Evolutionary conservation across 805 yeast species (phyloP), one percentile per base, ranked within the genome.

Genomic region (Torulaspora maleeae): DNA sequence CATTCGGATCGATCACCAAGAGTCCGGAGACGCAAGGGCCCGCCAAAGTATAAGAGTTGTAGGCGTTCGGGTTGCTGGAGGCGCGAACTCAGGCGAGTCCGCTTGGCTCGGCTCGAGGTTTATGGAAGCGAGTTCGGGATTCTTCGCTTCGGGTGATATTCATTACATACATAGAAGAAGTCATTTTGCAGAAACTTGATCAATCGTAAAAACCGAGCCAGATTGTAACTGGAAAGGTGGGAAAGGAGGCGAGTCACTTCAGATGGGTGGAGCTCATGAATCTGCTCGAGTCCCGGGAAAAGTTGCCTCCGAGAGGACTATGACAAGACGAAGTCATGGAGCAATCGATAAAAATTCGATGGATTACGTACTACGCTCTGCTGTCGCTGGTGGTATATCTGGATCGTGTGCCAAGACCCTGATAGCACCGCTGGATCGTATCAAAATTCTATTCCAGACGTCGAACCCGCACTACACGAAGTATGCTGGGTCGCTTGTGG

Each of bases 351-450:
- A 83, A 55, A 83, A 78, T 42, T 80, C 88, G 4, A 52, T 82
- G 24, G 91, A 86, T 48, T 93, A 91, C 65, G 80, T 93, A 13
- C 48, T 87, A 29, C 75, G 88, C 50, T 83, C 95, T 16, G 99
- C 96, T 0, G 53, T 89, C 0, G 95, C 99, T 0, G 99, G 99
- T 15, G 99, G 99, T 2, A 56, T 86, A 3, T 96, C 98, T 0
- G 99, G 99, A 1, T 80, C 89, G 43, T 87, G 93, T n/a, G 98
- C 96, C 2, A 93, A 93, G 60, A 88, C 98, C 0, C 71, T 90
- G 44, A 86, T 93, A 36, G 99, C 99, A 0, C 99, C 99, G 1
- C 67, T 93, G 47, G 99, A 93, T 66, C 75, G 99, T 56, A 91
- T 93, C 53, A 93, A 93, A 69, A 93, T 93, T 59, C 70, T 93